Percentiles rank a stretch among this genome's conserved stretches.
These are phyloP conservation scores for Petunia secreta DNA, from an alignment of 257 asterid species.

Conservation along the genomic window DNA sequence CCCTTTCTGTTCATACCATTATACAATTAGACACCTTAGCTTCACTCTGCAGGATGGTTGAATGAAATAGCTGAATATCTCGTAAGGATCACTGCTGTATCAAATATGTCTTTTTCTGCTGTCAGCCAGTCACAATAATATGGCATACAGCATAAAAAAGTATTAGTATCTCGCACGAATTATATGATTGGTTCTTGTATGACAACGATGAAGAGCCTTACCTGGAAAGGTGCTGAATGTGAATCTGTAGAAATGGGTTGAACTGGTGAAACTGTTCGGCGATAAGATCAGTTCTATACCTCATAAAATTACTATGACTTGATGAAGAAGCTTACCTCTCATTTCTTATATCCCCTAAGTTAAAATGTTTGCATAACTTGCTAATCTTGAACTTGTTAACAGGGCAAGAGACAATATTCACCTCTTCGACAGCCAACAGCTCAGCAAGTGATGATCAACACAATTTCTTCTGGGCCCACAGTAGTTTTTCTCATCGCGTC, in stretches of 20 bases:
- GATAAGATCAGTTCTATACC: not conserved
- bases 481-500: conserved; percentile 63
- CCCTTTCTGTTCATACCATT: not conserved
- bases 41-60: not conserved
- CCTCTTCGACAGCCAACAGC: conserved; percentile 82
- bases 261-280: not conserved
- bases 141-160: not conserved
- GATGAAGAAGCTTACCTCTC: not conserved
- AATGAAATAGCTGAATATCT: not conserved
- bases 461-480: conserved; percentile 69
- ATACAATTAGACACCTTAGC: not conserved
- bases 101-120: not conserved
- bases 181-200: conserved; percentile 6
- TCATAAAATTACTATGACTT: not conserved
- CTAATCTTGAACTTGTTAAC: conserved; percentile 17
- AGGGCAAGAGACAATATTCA: conserved; percentile 72
- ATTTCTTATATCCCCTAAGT: not conserved
- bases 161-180: not conserved
- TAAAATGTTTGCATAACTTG: conserved; percentile 4
- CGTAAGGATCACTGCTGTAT: not conserved
- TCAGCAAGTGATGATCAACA: conserved; percentile 73
- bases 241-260: not conserved
- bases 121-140: not conserved
- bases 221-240: not conserved
- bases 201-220: conserved; percentile 5